Evolutionary conservation across 108 stramenopile species (phyloP), one percentile per base, ranked within the genome.

Genomic region (Discostella stelligeroides): DNA sequence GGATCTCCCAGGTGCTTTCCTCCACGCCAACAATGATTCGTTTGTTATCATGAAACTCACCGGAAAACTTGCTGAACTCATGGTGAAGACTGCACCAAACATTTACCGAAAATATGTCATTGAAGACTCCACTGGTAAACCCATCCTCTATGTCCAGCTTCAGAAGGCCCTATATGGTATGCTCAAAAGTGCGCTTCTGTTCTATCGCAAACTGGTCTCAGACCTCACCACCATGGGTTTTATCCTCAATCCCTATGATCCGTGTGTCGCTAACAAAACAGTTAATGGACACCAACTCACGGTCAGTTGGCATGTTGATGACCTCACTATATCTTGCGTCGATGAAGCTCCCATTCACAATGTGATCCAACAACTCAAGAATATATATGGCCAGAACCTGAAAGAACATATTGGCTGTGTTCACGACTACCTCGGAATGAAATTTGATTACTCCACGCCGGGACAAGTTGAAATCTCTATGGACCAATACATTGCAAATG

Each of bases 121-220:
- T 11, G n/a, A 37, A 6, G n/a, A 38, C 7, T 17, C 43, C 4
- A 34, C 17, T 4, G 21, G 68, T 27, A 69, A 58, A 34, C 24
- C 27, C 2, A 39, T 62, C 17, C 24, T 76, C 10, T 67, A 75
- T n/a, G n/a, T 34, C 34, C 40, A 34, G 30, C 46, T 63, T 50
- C 38, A 63, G 1, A 70, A 79, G 57, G 76, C 83, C 12, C 57
- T 78, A 30, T 73, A 73, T 50, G 68, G 84, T 13, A 70, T 71
- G 9, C 34, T 80, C 10, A 24, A 38, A 5, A 61, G 75, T 10
- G 34, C 55, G 6, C 45, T 63, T 12, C 29, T 63, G n/a, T 63
- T 54, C 41, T 63, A 62, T 28, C 24, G 13, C 14, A 45, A 49
- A 5, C 25, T 72, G 10, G 30, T 23, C n/a, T 8, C n/a, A 4